Evolutionary conservation across 169 alveolate genomes (phyloP), one percentile per base, ranked within the genome.

Genomic region (Eimeria praecox): DNA sequence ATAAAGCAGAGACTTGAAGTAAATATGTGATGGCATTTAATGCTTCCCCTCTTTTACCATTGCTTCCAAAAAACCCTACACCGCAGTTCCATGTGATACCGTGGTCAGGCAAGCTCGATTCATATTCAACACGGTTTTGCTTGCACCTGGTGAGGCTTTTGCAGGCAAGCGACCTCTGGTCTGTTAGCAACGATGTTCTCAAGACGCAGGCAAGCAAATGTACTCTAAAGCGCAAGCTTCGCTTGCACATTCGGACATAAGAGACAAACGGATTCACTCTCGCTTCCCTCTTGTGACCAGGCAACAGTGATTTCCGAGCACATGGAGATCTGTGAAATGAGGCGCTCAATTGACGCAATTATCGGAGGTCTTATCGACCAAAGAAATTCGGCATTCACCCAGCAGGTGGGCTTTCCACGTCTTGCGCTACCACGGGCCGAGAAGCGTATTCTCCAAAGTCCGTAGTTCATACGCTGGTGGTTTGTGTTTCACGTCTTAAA

Each of bases 1-100:
- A 78, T 78, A 46, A 78, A 83, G 64, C 75, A 83, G 64, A 83
- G 20, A 56, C 91, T 83, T 52, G 71, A 83, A 22, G 91, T 83
- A 83, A 52, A 83, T 52, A 9, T n/a, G 35, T 52, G 52, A 5
- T 30, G 35, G 30, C 71, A n/a, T 16, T 33, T 16, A 20, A 8
- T n/a, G 38, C 5, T 80, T 20, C n/a, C 44, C 49, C 71, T 5
- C 69, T 3, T 24, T 24, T 40, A 69, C 40, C 90, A 27, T 27
- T 42, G 62, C 24, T 52, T 27, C 27, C 71, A 33, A 5, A 75
- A 75, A 5, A 16, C 52, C 3, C 9, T 5, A 44, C 10, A 56
- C 38, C 5, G 9, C 27, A n/a, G 80, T 35, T 44, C 16, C 30
- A 69, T 35, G 22, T 16, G 40, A 33, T 35, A 16, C 49, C 49